These are phyloP conservation scores for Ganoderma leucocontextum DNA, from an alignment of 1,284 basidiomycete genomes.

Conservation along the genomic window DNA sequence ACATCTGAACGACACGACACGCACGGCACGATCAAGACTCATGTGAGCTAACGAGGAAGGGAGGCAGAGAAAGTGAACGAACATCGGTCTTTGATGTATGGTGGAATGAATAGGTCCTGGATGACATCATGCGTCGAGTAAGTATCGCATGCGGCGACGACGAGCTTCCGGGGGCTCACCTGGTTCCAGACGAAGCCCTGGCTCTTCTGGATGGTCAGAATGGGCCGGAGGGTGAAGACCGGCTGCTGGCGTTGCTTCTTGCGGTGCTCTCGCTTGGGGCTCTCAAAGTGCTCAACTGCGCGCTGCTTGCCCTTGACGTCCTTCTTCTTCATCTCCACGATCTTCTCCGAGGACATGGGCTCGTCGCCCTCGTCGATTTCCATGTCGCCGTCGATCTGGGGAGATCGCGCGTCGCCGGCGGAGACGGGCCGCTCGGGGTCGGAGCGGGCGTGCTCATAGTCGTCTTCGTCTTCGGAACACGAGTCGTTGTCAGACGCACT, in stretches of 20 bases:
- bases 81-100: conserved; percentile 90
- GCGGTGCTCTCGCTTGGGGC: conserved; percentile 57
- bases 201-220: conserved; percentile 83
- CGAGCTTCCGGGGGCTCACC: conserved; percentile 50
- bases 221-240: conserved; percentile 72
- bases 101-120: conserved; percentile 83
- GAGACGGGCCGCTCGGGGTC: conserved; percentile 41
- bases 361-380: conserved; percentile 59
- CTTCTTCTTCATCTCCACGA: conserved; percentile 56
- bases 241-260: conserved; percentile 66
- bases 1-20: conserved; percentile 58
- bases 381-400: conserved; percentile 59
- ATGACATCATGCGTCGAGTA: conserved; percentile 18
- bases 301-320: conserved; percentile 83
- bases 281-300: conserved; percentile 67
- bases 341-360: conserved; percentile 46
- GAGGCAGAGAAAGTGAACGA: conserved; percentile 46
- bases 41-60: conserved; percentile 33
- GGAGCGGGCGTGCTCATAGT: conserved; percentile 53
- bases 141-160: conserved; percentile 5
- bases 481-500: conserved; percentile 56
- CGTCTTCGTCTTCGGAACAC: conserved; percentile 77
- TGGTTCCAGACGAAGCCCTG: conserved; percentile 92
- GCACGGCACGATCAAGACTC: conserved; percentile 21
- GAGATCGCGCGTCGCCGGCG: conserved; percentile 45